Evolutionary conservation across 2,329 filamentous ascomycete species (phyloP), one percentile per base, ranked within the genome.

Genomic region (Penicillium sp.): DNA sequence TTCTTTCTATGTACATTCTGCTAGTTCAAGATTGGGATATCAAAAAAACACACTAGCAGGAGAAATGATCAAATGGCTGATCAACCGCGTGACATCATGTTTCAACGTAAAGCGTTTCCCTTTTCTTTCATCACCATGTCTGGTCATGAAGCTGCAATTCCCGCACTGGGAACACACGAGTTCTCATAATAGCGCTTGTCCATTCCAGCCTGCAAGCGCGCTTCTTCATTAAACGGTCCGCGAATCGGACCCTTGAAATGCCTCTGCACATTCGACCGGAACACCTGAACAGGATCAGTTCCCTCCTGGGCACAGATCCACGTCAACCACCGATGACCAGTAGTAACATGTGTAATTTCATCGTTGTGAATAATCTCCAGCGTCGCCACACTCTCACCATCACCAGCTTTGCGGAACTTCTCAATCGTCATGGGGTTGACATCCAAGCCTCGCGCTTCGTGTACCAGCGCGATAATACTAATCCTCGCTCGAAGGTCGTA

Each of bases 281-380:
- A 80, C 5, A 80, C 75, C 43, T 77, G 68, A 5, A 80, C 75
- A 0, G 78, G 75, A 55, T 79, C 76, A 0, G 75, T 77, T 13
- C 68, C 72, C 63, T 80, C 78, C 45, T 79, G 73, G 31, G 72
- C 67, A 49, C 78, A 80, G 23, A 80, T 79, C 78, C 78, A 80
- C 2, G 70, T 76, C 39, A 80, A 55, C 78, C 78, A 80, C 34
- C 78, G 65, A 57, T 80, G 77, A 5, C 78, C 78, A 5, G 78
- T 79, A 0, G 78, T 80, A 21, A 80, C 78, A 59, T 80, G 78
- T 0, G 78, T 80, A 41, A 80, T 79, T 61, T 80, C 78, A 44
- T 80, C 78, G 49, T 78, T 79, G 50, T 80, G 78, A 33, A 80
- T 80, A 23, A 79, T 67, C 36, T 74, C 74, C 53, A 80, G 59